phyloP scores from a whole-genome alignment of 257 asterid species.

The Thymus mandschuricus region DNA sequence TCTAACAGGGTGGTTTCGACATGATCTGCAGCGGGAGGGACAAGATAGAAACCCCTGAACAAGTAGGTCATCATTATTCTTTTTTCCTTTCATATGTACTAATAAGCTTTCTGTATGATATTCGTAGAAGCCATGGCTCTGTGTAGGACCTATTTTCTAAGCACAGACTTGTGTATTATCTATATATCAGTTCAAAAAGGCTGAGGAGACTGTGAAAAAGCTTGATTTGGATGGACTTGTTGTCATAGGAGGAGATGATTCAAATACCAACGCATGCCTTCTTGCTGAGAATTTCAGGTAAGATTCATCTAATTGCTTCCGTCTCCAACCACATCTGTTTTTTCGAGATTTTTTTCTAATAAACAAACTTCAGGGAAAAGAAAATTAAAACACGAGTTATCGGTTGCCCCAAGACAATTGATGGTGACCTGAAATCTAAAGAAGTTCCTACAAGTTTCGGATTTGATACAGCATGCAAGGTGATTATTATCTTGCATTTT shows the following conservation, averaged over 20 bases:
- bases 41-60: conserved; percentile 89
- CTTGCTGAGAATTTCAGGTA: conserved; percentile 78
- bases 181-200: conserved; percentile 69
- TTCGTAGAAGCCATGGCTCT: no score
- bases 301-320: background rate
- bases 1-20: conserved; percentile 77
- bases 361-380: conserved; percentile 49
- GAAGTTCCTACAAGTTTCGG: conserved; percentile 88
- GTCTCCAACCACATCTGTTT: conserved; percentile 13
- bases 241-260: conserved; percentile 90
- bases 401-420: conserved; percentile 88
- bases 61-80: conserved; percentile 44
- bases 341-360: background rate
- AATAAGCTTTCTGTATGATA: no score
- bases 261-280: conserved; percentile 88
- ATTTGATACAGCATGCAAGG: conserved; percentile 92
- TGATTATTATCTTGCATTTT: conserved; percentile 23
- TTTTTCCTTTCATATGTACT: background rate
- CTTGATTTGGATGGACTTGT: conserved; percentile 85
- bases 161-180: background rate
- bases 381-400: conserved; percentile 71
- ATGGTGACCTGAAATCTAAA: conserved; percentile 78
- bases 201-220: conserved; percentile 68
- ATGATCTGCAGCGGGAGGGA: conserved; percentile 87
- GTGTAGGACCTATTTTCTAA: background rate